Percentiles rank a stretch among this genome's conserved stretches.
These are phyloP conservation scores for Nasturtium officinale DNA, from an alignment of 345 rosid genomes.

Conservation along the genomic window DNA sequence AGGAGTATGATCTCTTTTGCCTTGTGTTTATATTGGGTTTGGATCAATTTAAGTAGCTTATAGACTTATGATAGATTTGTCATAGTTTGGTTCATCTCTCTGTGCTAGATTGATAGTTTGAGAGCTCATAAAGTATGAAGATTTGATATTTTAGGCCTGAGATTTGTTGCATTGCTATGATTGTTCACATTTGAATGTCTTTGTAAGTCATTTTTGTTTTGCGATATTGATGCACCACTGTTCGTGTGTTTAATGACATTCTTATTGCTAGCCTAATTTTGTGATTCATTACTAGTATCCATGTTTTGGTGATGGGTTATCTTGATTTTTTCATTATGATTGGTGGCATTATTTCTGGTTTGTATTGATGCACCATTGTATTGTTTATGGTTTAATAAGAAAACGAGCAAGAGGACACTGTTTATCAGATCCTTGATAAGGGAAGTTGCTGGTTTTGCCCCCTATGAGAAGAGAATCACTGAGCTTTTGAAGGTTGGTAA, in stretches of 20 bases:
- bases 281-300: neutral
- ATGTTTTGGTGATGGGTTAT: neutral
- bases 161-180: neutral
- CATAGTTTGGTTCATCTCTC: neutral
- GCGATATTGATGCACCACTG: neutral
- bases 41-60: neutral
- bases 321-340: neutral
- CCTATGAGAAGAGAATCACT: constrained; percentile 47
- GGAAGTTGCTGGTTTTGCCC: constrained; percentile 45
- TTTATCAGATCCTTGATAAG: constrained; percentile 37
- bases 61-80: neutral
- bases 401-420: constrained; percentile 44
- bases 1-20: constrained; percentile 40
- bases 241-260: neutral
- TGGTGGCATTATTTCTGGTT: neutral
- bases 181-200: neutral
- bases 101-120: neutral
- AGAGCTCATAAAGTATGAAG: neutral
- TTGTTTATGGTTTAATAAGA: neutral
- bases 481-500: constrained; percentile 47
- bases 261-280: neutral
- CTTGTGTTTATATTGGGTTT: neutral
- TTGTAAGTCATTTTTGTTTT: neutral
- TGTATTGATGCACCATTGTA: neutral
- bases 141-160: neutral